Base-by-base conservation (phyloP, 768 basidiomycete genomes). In the Agrocybe praecox region DNA sequence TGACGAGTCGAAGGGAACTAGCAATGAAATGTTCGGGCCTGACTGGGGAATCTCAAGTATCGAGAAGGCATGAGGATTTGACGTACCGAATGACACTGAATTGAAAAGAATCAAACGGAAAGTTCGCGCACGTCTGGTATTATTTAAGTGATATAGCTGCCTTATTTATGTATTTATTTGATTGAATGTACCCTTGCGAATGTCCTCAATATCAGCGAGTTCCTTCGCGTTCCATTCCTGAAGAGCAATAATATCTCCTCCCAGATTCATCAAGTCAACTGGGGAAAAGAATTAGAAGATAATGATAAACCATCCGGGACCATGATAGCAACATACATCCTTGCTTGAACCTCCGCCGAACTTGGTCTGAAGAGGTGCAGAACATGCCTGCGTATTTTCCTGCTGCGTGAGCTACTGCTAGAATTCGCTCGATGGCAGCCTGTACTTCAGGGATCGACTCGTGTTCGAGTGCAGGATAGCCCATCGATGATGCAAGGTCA, bases 21-120 rank as follows among this genome's bases (percentile, higher is more conserved):
- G 74, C 50, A 77, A 78, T 34, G 66, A 65, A 19, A 77, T 77
- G 77, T 65, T 78, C 24, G 68, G 68, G 22, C 53, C 64, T 24
- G 72, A 66, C 18, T 76, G 75, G 75, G 69, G 52, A 24, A 29
- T 48, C 15, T 4, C 24, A 17, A 32, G 14, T 21, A 12, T 24
- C 18, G 18, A n/a, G 8, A 23, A 23, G 5, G 42, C 46, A 14
- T 46, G 1, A 18, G 29, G 19, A 21, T 17, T 45, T 24, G 29
- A 32, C 7, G 33, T 8, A 34, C 15, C 33, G 33, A 40, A n/a
- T 12, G 26, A 29, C 9, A 29, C n/a, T 40, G 36, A 6, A 40
- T 40, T 40, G 26, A 29, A 29, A 29, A 29, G 9, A 29, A 29
- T 29, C 26, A 4, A 29, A 29, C 26, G 9, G 26, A 29, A 29